A percentile compares a stretch with the other conserved stretches of the same genome.
Conservation (phyloP, 768 basidiomycete genomes). For the Naganishia randhawae region DNA sequence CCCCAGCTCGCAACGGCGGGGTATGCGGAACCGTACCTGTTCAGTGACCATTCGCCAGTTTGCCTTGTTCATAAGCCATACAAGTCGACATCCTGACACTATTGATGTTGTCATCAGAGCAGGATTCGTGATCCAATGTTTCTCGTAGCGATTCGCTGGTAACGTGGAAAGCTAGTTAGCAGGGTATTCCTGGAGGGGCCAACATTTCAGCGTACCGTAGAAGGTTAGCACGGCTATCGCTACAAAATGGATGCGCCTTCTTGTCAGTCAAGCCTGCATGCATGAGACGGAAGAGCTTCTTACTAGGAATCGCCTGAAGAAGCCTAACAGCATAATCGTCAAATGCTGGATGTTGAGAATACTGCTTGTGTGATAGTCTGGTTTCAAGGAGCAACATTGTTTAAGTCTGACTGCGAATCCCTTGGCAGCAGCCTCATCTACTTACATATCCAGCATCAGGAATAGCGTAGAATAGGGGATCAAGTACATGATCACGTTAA, state of each 20-base stretch:
- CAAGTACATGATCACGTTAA: constrained; percentile 41
- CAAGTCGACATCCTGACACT: constrained; percentile 40
- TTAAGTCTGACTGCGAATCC: neutral
- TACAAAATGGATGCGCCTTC: constrained; percentile 1
- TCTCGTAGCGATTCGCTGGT: constrained; percentile 40
- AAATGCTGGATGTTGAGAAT: constrained; percentile 37
- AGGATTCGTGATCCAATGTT: constrained; percentile 36
- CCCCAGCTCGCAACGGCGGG: neutral
- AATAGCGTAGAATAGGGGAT: constrained; percentile 47
- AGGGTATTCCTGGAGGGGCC: neutral
- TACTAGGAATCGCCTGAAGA: constrained; percentile 44
- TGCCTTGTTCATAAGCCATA: constrained; percentile 49
- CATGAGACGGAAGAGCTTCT: constrained; percentile 5
- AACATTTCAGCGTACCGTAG: constrained; percentile 36
- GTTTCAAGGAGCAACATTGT: neutral
- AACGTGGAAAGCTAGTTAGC: constrained; percentile 21
- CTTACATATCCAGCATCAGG: constrained; percentile 47
- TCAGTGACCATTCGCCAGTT: constrained; percentile 40
- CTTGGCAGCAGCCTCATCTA: neutral
- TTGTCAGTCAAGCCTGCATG: neutral
- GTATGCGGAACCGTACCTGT: constrained; percentile 36
- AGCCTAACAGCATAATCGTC: constrained; percentile 34
- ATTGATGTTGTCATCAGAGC: constrained; percentile 39
- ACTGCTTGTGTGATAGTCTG: constrained; percentile 46
- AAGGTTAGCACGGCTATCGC: constrained; percentile 42